These are phyloP conservation scores for Graphium sp. DNA, from an alignment of 2,329 filamentous ascomycete genomes.

Conservation along the genomic window DNA sequence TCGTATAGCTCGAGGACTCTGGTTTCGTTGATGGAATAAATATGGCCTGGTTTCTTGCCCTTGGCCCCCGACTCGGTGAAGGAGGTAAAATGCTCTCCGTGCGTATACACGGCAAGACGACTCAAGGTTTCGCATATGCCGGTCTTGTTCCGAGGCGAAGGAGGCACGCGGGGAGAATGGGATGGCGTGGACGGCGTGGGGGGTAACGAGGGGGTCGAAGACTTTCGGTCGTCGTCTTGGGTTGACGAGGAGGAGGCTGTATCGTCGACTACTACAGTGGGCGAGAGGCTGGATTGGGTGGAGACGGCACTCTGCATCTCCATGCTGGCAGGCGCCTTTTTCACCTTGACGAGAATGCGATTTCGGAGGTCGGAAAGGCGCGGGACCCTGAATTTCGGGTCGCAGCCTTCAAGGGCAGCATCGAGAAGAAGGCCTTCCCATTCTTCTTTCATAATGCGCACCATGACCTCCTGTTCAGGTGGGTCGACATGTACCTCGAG, in stretches of 20 bases:
- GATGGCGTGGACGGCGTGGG: background rate
- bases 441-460: constrained; percentile 79
- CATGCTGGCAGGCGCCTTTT: constrained; percentile 31
- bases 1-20: constrained; percentile 42
- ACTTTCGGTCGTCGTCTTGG: constrained; percentile 1
- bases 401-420: constrained; percentile 26
- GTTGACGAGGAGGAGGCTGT: constrained; percentile 1
- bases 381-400: constrained; percentile 42
- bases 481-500: constrained; percentile 75
- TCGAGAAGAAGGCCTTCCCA: constrained; percentile 66
- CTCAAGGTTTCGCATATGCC: constrained; percentile 56
- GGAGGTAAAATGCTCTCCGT: constrained; percentile 63
- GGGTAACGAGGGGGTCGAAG: background rate
- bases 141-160: constrained; percentile 34
- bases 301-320: too few species aligned
- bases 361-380: constrained; percentile 53
- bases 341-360: constrained; percentile 77
- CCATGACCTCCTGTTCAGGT: constrained; percentile 82
- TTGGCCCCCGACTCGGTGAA: constrained; percentile 48
- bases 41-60: constrained; percentile 43
- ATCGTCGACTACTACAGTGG: background rate
- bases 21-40: constrained; percentile 81
- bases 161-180: constrained; percentile 10
- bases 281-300: too few species aligned
- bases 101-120: constrained; percentile 68